These are phyloP conservation scores for Immersiella caudata DNA, from an alignment of 495 filamentous ascomycete species.

Conservation along the genomic window DNA sequence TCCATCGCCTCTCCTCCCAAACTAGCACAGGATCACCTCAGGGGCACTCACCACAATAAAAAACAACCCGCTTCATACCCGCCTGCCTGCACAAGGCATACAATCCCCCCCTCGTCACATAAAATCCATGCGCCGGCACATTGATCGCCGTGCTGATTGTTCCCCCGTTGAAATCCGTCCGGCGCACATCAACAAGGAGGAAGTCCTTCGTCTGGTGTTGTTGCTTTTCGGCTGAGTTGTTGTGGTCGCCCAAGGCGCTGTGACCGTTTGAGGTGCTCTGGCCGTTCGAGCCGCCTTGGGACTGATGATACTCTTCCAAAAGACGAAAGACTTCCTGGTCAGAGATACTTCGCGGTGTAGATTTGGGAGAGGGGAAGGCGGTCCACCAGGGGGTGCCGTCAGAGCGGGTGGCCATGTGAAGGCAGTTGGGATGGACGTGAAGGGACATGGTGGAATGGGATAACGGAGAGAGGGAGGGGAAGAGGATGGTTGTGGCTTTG, in stretches of 20 bases:
- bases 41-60: conserved; percentile 50
- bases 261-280: too few relatives aligned
- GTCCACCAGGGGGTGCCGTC: conserved; percentile 50
- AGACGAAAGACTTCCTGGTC: conserved; percentile 23
- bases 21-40: background rate
- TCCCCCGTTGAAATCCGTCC: conserved; percentile 37
- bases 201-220: conserved; percentile 17
- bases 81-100: conserved; percentile 47
- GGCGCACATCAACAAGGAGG: conserved; percentile 37
- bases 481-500: too few relatives aligned
- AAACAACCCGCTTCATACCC: conserved; percentile 49
- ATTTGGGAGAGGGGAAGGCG: conserved; percentile 36
- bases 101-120: conserved; percentile 40
- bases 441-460: conserved; percentile 20
- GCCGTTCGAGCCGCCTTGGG: conserved; percentile 14
- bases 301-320: conserved; percentile 16
- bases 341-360: conserved; percentile 21
- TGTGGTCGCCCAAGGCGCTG: too few relatives aligned
- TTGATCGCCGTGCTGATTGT: conserved; percentile 43
- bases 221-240: too few relatives aligned
- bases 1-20: background rate
- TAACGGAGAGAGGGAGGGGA: too few relatives aligned
- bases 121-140: conserved; percentile 54
- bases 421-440: conserved; percentile 34
- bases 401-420: conserved; percentile 32